Evolutionary conservation across 2,329 filamentous ascomycete genomes (phyloP).

Genomic region (Fusarium hostae): DNA sequence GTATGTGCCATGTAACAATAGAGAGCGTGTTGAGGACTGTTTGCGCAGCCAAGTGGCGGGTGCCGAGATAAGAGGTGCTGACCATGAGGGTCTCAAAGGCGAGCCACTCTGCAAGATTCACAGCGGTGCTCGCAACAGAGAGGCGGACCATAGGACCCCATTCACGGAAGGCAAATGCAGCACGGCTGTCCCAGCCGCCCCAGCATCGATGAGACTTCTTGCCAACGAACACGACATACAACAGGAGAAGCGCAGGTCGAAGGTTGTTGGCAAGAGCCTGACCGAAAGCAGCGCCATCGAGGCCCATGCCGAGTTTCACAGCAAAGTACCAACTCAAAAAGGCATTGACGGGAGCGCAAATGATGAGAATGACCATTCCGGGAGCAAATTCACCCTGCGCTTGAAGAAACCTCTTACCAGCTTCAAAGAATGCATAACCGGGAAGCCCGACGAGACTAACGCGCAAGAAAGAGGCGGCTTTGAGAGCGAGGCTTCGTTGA

Average conservation of each 20-base stretch:
- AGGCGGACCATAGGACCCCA: constrained; percentile 55
- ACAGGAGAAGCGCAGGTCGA: constrained; percentile 58
- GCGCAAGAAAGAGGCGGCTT: constrained; percentile 61
- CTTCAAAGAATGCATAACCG: constrained; percentile 65
- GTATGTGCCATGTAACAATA: constrained; percentile 56
- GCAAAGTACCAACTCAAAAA: constrained; percentile 62
- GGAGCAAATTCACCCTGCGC: constrained; percentile 65
- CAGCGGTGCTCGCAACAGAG: constrained; percentile 53
- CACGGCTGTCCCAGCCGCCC: constrained; percentile 54
- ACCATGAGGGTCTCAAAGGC: constrained; percentile 59
- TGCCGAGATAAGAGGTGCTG: constrained; percentile 58
- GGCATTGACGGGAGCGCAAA: constrained; percentile 61
- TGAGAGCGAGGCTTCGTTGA: constrained; percentile 58
- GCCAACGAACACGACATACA: constrained; percentile 58
- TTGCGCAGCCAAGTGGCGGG: constrained; percentile 55
- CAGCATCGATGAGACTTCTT: constrained; percentile 47
- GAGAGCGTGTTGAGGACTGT: constrained; percentile 55
- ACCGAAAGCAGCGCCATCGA: constrained; percentile 63
- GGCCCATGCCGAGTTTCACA: constrained; percentile 56
- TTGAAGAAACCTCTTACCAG: constrained; percentile 65
- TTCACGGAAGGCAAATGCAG: constrained; percentile 51
- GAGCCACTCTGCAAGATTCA: constrained; percentile 58
- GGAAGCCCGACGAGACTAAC: constrained; percentile 62
- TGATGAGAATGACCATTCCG: constrained; percentile 59
- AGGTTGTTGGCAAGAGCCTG: constrained; percentile 61